Conservation (phyloP, 2,329 filamentous ascomycete species). For the Botryotinia calthae region DNA sequence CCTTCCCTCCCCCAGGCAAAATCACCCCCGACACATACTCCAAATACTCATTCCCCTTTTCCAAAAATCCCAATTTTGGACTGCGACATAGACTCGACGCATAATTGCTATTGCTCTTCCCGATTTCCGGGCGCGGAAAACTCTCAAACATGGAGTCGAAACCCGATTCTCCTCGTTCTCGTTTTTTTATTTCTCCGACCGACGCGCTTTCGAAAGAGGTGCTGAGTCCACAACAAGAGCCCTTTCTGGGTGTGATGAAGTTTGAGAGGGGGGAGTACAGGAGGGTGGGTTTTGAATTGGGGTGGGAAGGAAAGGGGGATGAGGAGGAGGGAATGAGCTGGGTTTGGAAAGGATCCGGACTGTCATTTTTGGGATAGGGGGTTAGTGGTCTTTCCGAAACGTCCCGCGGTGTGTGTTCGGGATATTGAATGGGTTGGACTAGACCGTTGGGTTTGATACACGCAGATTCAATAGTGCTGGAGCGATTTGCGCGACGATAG, state of each 20-base stretch:
- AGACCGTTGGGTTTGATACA: constrained; percentile 1
- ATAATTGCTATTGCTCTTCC: constrained; percentile 1
- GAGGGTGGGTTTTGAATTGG: not conserved
- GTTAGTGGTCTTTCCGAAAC: constrained; percentile 22
- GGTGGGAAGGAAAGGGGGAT: not conserved
- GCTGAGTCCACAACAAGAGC: constrained; percentile 6
- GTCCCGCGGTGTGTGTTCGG: constrained; percentile 11
- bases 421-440: not conserved
- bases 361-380: constrained; percentile 23
- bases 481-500: constrained; percentile 12
- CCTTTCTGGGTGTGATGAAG: not conserved
- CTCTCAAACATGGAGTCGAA: constrained; percentile 12
- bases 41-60: constrained; percentile 12
- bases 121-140: constrained; percentile 11
- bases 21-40: constrained; percentile 4
- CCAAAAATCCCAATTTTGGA: constrained; percentile 4
- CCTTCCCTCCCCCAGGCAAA: not conserved
- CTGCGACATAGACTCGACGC: not conserved
- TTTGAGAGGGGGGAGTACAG: not conserved
- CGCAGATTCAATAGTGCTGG: constrained; percentile 19
- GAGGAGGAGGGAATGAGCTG: not conserved
- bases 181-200: not conserved
- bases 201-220: not conserved
- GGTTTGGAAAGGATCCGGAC: constrained; percentile 17
- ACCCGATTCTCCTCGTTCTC: not conserved